These are phyloP conservation scores for Calvatia gigantea DNA, from an alignment of 768 basidiomycete species.

Conservation along the genomic window DNA sequence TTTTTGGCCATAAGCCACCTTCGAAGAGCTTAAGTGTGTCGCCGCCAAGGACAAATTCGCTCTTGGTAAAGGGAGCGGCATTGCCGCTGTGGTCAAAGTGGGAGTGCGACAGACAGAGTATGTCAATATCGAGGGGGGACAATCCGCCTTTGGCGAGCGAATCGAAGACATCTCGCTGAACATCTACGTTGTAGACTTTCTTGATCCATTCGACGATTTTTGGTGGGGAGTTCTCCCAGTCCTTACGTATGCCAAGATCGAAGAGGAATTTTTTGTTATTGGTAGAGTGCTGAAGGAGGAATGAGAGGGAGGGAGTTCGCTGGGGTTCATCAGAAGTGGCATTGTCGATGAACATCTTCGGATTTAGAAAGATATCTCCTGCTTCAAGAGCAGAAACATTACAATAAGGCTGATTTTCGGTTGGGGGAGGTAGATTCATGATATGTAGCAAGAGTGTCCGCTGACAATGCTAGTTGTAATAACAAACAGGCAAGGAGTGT, in stretches of 20 bases:
- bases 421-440: conserved; percentile 36
- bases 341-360: conserved; percentile 35
- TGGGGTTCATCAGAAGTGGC: conserved; percentile 24
- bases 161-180: conserved; percentile 39
- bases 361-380: conserved; percentile 37
- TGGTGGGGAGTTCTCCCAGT: conserved; percentile 40
- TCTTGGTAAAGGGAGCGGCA: conserved; percentile 38
- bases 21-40: conserved; percentile 31
- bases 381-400: conserved; percentile 54
- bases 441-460: not conserved
- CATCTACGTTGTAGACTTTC: conserved; percentile 18
- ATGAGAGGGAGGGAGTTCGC: conserved; percentile 44
- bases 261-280: conserved; percentile 40
- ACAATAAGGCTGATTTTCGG: conserved; percentile 44
- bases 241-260: conserved; percentile 53
- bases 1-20: conserved; percentile 35
- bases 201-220: conserved; percentile 25
- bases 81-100: conserved; percentile 58
- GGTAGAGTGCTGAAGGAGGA: conserved; percentile 46
- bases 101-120: conserved; percentile 47
- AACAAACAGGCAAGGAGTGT: no score
- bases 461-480: no score
- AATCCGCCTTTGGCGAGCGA: conserved; percentile 50
- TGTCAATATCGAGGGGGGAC: conserved; percentile 37
- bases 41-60: conserved; percentile 46